phyloP scores from a whole-genome alignment of 2,329 filamentous ascomycete species.

The Ophiognomonia clavigignenti-juglandacearum region DNA sequence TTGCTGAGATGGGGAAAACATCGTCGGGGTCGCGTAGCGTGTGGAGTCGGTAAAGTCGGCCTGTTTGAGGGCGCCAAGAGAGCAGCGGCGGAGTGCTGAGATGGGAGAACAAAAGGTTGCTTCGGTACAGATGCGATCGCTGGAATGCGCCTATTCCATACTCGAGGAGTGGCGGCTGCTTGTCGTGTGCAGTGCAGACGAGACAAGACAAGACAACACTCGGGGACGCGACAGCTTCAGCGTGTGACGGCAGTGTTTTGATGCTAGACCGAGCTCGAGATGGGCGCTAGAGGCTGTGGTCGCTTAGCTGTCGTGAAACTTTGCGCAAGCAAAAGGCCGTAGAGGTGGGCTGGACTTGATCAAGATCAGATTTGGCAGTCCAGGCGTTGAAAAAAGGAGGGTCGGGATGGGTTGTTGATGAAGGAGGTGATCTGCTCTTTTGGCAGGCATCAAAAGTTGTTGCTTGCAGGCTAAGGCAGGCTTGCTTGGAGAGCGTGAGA shows the following conservation, averaged over 20 bases:
- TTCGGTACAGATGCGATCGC: constrained; percentile 2
- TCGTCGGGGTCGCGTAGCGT: constrained; percentile 26
- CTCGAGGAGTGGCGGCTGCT: constrained; percentile 1
- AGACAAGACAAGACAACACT: not conserved
- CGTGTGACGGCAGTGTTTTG: not conserved
- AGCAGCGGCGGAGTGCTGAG: not conserved
- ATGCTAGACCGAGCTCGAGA: not conserved
- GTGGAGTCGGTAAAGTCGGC: constrained; percentile 8
- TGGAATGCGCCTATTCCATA: constrained; percentile 12
- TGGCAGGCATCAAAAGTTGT: constrained; percentile 1
- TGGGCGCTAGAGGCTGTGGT: not conserved
- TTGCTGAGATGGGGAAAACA: constrained; percentile 54
- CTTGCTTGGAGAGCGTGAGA: too few relatives aligned
- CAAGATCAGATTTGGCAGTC: not conserved
- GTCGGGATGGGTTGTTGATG: not conserved
- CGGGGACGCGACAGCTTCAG: not conserved
- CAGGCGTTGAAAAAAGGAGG: not conserved
- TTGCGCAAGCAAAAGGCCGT: not conserved
- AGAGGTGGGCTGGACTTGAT: not conserved
- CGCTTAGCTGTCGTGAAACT: not conserved
- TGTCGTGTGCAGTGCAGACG: not conserved
- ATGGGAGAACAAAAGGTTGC: not conserved
- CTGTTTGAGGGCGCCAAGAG: not conserved
- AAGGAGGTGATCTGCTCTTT: constrained; percentile 15
- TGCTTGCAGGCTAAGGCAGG: not conserved